Base-by-base conservation (phyloP, 805 yeast species). In the Wickerhamomyces strasburgensis region DNA sequence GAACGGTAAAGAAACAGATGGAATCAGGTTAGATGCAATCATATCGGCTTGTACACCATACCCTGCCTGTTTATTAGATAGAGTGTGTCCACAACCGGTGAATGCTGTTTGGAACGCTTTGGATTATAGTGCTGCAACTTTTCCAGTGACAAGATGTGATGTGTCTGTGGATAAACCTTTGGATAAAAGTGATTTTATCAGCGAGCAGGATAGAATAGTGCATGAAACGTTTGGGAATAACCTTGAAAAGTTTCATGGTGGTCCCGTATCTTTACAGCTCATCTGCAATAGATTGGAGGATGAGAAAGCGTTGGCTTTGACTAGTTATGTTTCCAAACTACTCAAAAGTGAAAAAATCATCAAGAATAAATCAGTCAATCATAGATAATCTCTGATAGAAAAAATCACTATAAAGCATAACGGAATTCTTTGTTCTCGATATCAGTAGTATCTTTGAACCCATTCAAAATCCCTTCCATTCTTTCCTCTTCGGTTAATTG, bases 181-280 rank as follows among this genome's bases (percentile, higher is more conserved):
- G 15, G 43, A 39, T 4, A 35, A 38, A 7, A 24, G 48, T 59
- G 42, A 68, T 48, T 63, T 62, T 3, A 46, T 62, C 2, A 81
- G 75, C 32, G 46, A 56, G 28, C 62, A 59, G 14, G 66, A 71
- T 19, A 65, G 64, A 44, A 51, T 57, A 21, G 56, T 64, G 33
- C 78, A 74, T 57, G 67, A 74, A 43, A 69, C 25, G 7, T 21
- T 8, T 21, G 7, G 10, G 11, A 21, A 80, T 2, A 65, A 57
- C 31, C 67, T 68, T 42, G 61, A 21, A 11, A 21, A 21, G 11
- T 21, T 67, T 55, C 67, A 73, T 44, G 80, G 77, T 3, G 72
- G 78, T 36, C 79, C 84, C 0, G 78, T 75, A 6, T 73, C 77
- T 15, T 59, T 80, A n/a, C 86, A 80, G 54, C 58, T 81, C 16